Conservation (phyloP, 805 yeast species). For the Maudiozyma barnettii region DNA sequence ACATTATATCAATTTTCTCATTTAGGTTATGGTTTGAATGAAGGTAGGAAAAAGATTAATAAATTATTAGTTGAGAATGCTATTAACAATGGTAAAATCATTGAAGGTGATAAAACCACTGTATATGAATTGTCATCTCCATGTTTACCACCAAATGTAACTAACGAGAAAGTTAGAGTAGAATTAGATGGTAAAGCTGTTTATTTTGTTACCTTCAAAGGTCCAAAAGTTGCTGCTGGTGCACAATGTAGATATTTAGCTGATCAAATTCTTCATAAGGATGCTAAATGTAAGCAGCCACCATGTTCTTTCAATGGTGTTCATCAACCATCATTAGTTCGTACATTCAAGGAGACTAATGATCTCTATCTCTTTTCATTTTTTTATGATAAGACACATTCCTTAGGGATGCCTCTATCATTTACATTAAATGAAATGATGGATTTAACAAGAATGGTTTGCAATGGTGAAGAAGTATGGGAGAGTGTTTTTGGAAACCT, state of each 20-base stretch:
- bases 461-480: slow-evolving; percentile 77
- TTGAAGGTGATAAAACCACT: slow-evolving; percentile 32
- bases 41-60: slow-evolving; percentile 82
- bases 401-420: slow-evolving; percentile 87
- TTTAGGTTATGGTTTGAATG: slow-evolving; percentile 90
- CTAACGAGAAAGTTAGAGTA: slow-evolving; percentile 53
- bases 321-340: slow-evolving; percentile 85
- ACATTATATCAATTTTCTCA: slow-evolving; percentile 88
- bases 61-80: slow-evolving; percentile 47
- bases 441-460: slow-evolving; percentile 74
- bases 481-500: slow-evolving; percentile 53
- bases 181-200: slow-evolving; percentile 38
- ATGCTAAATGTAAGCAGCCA: slow-evolving; percentile 55
- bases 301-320: slow-evolving; percentile 97
- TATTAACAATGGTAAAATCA: slow-evolving; percentile 33
- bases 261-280: slow-evolving; percentile 76
- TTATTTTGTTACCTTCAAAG: slow-evolving; percentile 53
- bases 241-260: slow-evolving; percentile 83
- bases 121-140: slow-evolving; percentile 55
- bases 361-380: slow-evolving; percentile 89
- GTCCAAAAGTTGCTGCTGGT: slow-evolving; percentile 55
- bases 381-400: slow-evolving; percentile 90
- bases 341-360: slow-evolving; percentile 58
- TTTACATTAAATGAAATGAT: slow-evolving; percentile 78
- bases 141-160: slow-evolving; percentile 74